Evolutionary conservation across 208 protist genomes (phyloP).

Genomic region (Trypanosoma caninum): DNA sequence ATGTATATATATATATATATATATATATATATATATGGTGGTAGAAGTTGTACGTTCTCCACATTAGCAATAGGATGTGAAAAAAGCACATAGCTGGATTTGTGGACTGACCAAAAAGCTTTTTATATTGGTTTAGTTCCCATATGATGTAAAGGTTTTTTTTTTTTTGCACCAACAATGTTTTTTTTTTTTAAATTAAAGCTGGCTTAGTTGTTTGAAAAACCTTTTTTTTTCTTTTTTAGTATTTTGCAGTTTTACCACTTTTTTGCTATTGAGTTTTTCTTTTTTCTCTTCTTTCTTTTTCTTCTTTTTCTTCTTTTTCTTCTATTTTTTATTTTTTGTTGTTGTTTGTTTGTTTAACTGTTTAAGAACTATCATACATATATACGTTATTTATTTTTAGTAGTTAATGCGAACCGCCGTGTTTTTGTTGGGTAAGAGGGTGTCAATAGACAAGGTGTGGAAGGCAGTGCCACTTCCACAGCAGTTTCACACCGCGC

Average conservation of each 20-base stretch:
- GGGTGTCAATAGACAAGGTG: constrained; percentile 32
- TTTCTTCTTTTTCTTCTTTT: constrained; percentile 4
- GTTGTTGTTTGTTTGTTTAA: constrained; percentile 1
- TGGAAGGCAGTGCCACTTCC: constrained; percentile 88
- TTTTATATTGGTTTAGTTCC: too few relatives aligned
- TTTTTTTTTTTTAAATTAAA: too few relatives aligned
- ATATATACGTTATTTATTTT: not conserved
- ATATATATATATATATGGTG: not conserved
- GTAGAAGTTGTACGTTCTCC: too few relatives aligned
- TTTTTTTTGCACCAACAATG: too few relatives aligned
- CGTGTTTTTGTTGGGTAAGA: not conserved
- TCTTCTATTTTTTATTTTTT: constrained; percentile 4
- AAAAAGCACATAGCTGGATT: too few relatives aligned
- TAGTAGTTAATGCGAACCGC: constrained; percentile 12
- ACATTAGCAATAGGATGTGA: too few relatives aligned
- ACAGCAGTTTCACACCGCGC: constrained; percentile 59
- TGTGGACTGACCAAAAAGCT: too few relatives aligned
- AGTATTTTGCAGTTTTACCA: not conserved
- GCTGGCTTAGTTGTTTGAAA: too few relatives aligned
- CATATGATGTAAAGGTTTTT: too few relatives aligned
- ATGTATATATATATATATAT: not conserved
- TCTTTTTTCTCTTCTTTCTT: not conserved
- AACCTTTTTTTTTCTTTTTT: not conserved
- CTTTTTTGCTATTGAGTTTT: not conserved
- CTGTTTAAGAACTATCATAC: not conserved